These are phyloP conservation scores for Naegleria lovaniensis DNA, from an alignment of 208 protist genomes.

Conservation along the genomic window DNA sequence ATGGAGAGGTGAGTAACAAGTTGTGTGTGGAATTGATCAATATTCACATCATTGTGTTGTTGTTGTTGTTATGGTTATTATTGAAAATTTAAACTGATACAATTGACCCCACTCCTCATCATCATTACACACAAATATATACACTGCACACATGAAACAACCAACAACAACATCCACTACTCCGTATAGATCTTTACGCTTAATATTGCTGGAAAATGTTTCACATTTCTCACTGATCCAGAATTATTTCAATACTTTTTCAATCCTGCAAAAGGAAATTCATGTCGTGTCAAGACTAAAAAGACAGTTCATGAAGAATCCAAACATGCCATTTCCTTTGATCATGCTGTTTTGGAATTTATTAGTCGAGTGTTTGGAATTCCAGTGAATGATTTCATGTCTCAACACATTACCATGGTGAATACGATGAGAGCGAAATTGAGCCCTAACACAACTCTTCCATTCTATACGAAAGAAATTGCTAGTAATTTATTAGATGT, in stretches of 20 bases:
- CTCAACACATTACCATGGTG: not conserved
- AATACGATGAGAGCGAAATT: not conserved
- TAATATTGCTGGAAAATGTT: conserved; percentile 17
- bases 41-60: too few relatives aligned
- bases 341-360: conserved; percentile 17
- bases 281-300: not conserved
- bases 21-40: too few relatives aligned
- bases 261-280: not conserved
- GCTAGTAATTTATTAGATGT: not conserved
- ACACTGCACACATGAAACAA: too few relatives aligned
- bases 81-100: too few relatives aligned
- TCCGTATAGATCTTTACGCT: not conserved
- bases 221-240: not conserved
- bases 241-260: conserved; percentile 6
- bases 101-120: too few relatives aligned
- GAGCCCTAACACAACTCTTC: not conserved
- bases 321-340: not conserved
- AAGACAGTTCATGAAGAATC: not conserved
- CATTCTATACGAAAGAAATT: not conserved
- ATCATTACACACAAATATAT: too few relatives aligned
- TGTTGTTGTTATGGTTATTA: too few relatives aligned
- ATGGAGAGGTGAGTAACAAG: conserved; percentile 11
- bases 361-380: conserved; percentile 4
- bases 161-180: too few relatives aligned
- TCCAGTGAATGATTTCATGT: not conserved